Evolutionary conservation across 495 filamentous ascomycete species (phyloP), one percentile per base, ranked within the genome.

Genomic region (Massariosphaeria phaeospora): DNA sequence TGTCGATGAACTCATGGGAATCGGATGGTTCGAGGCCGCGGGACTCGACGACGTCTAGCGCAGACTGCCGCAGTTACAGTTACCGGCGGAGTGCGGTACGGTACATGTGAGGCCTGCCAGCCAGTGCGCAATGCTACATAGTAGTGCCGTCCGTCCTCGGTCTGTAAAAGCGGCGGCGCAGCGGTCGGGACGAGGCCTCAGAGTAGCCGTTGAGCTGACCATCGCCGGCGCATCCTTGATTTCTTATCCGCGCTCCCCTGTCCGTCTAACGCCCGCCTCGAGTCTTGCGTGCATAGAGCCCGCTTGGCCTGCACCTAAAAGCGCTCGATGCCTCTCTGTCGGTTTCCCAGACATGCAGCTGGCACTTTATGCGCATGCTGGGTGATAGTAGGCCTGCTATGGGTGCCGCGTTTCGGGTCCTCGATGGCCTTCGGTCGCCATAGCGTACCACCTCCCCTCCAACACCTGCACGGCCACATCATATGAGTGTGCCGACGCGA

Each of bases 271-370:
- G 53, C 44, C 53, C 44, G 40, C 56, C 17, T 47, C 5, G 38
- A 20, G 55, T 59, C 25, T 59, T 53, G 18, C 56, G 56, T 59
- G 56, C 56, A 59, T 59, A 25, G 15, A 57, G 44, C 44, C 43
- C 20, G 10, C 52, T 56, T 56, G 52, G 52, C 52, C 2, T 23
- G 52, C 43, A 21, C 52, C 42, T 20, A n/a, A 45, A 39, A 38
- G 46, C 47, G 20, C 17, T 25, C 54, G 33, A 40, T 40, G 34
- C 43, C 53, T 26, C 24, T 38, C 48, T 59, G 41, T 52, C 56
- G 48, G 48, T 52, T 40, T 54, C 56, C 50, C 55, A 59, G 49
- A 47, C 42, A 59, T 59, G 56, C 56, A 54, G 41, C 50, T 46
- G 27, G 29, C 46, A 43, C 56, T 59, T 53, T 44, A 53, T 59